Conservation (phyloP, 2,329 filamentous ascomycete genomes). For the Apiospora sp. region DNA sequence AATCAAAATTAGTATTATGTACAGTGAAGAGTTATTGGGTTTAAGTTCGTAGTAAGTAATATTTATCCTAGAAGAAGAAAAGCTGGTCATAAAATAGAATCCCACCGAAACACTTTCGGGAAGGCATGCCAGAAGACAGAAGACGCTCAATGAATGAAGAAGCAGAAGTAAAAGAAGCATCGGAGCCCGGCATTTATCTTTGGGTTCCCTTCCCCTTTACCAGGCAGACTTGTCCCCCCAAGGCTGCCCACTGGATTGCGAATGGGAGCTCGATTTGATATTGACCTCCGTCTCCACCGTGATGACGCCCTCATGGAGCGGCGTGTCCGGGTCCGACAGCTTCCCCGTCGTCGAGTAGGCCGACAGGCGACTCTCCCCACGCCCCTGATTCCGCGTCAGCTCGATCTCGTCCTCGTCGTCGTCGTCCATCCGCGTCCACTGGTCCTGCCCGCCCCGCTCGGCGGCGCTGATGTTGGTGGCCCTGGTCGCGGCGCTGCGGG, state of each 20-base stretch:
- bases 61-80: too few relatives aligned
- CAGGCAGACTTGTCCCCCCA: neutral
- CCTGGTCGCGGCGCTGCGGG: neutral
- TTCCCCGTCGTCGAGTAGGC: neutral
- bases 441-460: neutral
- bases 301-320: slow-evolving; percentile 1
- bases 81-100: too few relatives aligned
- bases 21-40: too few relatives aligned
- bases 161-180: too few relatives aligned
- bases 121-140: too few relatives aligned
- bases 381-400: slow-evolving; percentile 15
- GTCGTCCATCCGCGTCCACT: slow-evolving; percentile 8
- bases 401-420: slow-evolving; percentile 27
- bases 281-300: neutral
- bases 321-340: neutral
- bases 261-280: slow-evolving; percentile 2
- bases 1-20: too few relatives aligned
- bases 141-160: too few relatives aligned
- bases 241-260: neutral
- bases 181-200: too few relatives aligned
- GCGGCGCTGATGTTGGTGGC: neutral
- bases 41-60: too few relatives aligned
- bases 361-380: neutral
- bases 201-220: neutral
- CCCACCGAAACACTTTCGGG: too few relatives aligned